Conservation (phyloP, 2,329 filamentous ascomycete genomes). For the Macrophomina pseudophaseolina region DNA sequence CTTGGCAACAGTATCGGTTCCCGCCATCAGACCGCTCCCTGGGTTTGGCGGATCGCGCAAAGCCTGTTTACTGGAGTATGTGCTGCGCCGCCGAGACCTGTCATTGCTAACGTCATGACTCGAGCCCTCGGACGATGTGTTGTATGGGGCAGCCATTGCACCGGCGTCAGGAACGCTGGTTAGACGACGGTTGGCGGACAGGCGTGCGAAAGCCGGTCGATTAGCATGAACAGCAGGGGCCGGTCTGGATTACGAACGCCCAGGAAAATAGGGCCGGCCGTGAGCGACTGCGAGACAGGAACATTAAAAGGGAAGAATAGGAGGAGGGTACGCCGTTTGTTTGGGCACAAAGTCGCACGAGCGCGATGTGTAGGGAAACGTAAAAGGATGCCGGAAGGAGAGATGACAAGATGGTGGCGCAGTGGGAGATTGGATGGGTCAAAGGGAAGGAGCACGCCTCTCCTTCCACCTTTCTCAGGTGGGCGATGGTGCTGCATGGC, state of each 20-base stretch:
- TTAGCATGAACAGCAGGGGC: background rate
- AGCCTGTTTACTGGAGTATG: background rate
- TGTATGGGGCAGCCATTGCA: constrained; percentile 5
- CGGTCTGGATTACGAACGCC: background rate
- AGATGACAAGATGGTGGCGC: too few species aligned
- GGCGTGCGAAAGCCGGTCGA: background rate
- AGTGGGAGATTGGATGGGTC: background rate
- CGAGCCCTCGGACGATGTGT: background rate
- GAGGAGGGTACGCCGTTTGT: background rate
- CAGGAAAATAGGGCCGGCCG: too few species aligned
- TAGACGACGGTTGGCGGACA: background rate
- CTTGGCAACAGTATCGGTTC: background rate
- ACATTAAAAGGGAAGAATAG: background rate
- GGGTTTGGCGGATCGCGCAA: background rate
- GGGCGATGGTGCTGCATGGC: too few species aligned
- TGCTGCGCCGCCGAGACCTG: constrained; percentile 11
- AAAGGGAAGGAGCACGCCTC: too few species aligned
- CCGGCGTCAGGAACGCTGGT: background rate
- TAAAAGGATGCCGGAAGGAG: background rate
- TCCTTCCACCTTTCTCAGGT: too few species aligned
- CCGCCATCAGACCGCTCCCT: background rate
- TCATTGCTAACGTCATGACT: background rate
- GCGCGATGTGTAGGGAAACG: background rate
- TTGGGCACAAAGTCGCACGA: background rate
- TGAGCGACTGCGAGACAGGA: too few species aligned